Percentiles rank a stretch among this genome's conserved stretches.
Evolutionary conservation across 805 yeast species (phyloP).

Genomic region (Metschnikowia vanudenii): DNA sequence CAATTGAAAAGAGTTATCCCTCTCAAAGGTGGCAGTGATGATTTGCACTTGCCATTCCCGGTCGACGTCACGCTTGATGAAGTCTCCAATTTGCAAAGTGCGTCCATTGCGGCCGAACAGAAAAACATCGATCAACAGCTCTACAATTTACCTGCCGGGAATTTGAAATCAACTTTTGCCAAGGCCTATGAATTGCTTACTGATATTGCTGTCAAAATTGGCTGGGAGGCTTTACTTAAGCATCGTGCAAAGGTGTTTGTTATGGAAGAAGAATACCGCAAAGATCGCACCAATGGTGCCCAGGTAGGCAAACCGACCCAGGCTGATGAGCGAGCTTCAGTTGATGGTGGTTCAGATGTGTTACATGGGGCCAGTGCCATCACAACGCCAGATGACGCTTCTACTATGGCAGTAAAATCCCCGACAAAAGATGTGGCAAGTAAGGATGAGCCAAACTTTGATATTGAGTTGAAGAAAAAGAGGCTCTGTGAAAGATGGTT

Average conservation of each 20-base stretch:
- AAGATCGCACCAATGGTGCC: slow-evolving; percentile 29
- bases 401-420: slow-evolving; percentile 39
- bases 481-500: slow-evolving; percentile 73
- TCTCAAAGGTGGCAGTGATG: slow-evolving; percentile 46
- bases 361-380: background rate
- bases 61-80: slow-evolving; percentile 68
- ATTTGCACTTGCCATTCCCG: slow-evolving; percentile 74
- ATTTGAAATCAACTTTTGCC: slow-evolving; percentile 51
- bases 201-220: slow-evolving; percentile 44
- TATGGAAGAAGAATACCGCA: slow-evolving; percentile 48
- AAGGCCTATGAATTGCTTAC: slow-evolving; percentile 46
- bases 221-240: slow-evolving; percentile 46
- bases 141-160: slow-evolving; percentile 64
- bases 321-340: slow-evolving; percentile 10
- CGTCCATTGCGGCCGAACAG: slow-evolving; percentile 65
- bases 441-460: slow-evolving; percentile 9
- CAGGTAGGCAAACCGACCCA: slow-evolving; percentile 11
- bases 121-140: slow-evolving; percentile 60
- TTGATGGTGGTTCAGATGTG: background rate
- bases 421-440: slow-evolving; percentile 26
- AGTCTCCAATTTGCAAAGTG: slow-evolving; percentile 65
- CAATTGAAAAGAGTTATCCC: slow-evolving; percentile 59
- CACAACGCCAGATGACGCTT: slow-evolving; percentile 28
- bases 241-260: slow-evolving; percentile 48
- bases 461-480: slow-evolving; percentile 56